Conservation (phyloP, 352 stramenopile species). For the Vaucheria bursata region DNA sequence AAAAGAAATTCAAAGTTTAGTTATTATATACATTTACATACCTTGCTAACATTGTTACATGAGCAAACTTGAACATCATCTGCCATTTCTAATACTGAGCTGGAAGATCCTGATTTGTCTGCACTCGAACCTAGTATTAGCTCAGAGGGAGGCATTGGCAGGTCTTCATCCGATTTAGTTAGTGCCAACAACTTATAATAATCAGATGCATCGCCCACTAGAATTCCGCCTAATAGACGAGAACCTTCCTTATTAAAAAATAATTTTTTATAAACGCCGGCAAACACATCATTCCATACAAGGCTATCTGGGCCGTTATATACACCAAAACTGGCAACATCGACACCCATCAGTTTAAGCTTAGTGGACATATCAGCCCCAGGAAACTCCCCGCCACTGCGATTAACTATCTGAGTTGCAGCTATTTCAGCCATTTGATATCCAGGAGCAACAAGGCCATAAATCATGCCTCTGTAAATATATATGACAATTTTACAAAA, state of each 20-base stretch:
- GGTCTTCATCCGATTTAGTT: slow-evolving; percentile 56
- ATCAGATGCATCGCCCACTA: slow-evolving; percentile 76
- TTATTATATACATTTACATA: too few species aligned
- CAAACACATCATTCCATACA: slow-evolving; percentile 75
- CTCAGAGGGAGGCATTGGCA: slow-evolving; percentile 55
- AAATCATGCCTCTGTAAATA: slow-evolving; percentile 69
- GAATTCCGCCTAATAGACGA: slow-evolving; percentile 62
- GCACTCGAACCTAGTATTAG: slow-evolving; percentile 53
- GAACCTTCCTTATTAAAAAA: slow-evolving; percentile 73
- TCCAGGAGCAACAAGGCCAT: slow-evolving; percentile 76
- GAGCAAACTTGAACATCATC: slow-evolving; percentile 69
- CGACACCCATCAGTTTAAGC: slow-evolving; percentile 82
- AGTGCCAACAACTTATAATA: slow-evolving; percentile 64
- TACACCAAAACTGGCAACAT: slow-evolving; percentile 80
- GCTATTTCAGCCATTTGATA: slow-evolving; percentile 78
- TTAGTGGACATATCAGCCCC: slow-evolving; percentile 79
- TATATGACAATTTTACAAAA: too few species aligned
- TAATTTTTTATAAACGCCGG: slow-evolving; percentile 78
- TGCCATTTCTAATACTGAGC: slow-evolving; percentile 53
- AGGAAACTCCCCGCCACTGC: slow-evolving; percentile 59
- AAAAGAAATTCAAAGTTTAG: too few species aligned
- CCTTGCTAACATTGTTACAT: slow-evolving; percentile 77
- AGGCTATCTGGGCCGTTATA: too few species aligned
- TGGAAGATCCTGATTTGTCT: slow-evolving; percentile 52
- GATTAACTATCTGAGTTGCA: slow-evolving; percentile 63